phyloP scores from a whole-genome alignment of 371 early-diverging fungal species.

The Haplosporangium sp. region DNA sequence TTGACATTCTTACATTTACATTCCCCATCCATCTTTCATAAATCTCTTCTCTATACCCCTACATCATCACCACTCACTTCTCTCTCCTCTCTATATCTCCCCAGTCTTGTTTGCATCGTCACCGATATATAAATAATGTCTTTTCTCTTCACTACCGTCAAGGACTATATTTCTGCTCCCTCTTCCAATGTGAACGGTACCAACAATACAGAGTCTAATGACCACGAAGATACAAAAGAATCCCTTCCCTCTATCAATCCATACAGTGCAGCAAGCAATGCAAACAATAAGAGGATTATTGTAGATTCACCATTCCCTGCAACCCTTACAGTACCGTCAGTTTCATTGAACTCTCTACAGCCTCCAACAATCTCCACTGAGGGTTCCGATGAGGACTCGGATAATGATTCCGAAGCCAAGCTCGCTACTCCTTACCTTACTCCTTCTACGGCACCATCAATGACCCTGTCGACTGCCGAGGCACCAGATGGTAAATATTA shows the following conservation, averaged over 20 bases:
- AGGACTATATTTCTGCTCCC: slow-evolving; percentile 30
- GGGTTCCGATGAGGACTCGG: slow-evolving; percentile 37
- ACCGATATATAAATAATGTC: slow-evolving; percentile 18
- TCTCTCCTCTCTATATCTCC: no score
- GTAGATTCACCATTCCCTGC: slow-evolving; percentile 16
- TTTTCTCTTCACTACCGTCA: slow-evolving; percentile 29
- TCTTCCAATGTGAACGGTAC: slow-evolving; percentile 5
- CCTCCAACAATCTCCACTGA: slow-evolving; percentile 13
- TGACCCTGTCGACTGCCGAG: slow-evolving; percentile 46
- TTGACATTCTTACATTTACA: no score
- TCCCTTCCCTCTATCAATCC: slow-evolving; percentile 10
- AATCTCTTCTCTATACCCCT: no score
- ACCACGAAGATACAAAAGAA: not conserved
- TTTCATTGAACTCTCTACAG: slow-evolving; percentile 27
- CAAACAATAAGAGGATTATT: slow-evolving; percentile 26
- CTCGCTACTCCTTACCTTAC: slow-evolving; percentile 10
- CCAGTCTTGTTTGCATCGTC: no score
- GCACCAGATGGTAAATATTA: slow-evolving; percentile 43
- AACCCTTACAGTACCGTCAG: slow-evolving; percentile 22
- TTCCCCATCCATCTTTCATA: no score
- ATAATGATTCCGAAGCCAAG: slow-evolving; percentile 23
- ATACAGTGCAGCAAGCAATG: slow-evolving; percentile 8
- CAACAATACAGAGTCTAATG: not conserved
- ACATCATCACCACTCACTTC: no score
- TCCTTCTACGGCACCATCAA: slow-evolving; percentile 15